Conservation (phyloP, 2,329 filamentous ascomycete genomes). For the Botrytis sinoallii region DNA sequence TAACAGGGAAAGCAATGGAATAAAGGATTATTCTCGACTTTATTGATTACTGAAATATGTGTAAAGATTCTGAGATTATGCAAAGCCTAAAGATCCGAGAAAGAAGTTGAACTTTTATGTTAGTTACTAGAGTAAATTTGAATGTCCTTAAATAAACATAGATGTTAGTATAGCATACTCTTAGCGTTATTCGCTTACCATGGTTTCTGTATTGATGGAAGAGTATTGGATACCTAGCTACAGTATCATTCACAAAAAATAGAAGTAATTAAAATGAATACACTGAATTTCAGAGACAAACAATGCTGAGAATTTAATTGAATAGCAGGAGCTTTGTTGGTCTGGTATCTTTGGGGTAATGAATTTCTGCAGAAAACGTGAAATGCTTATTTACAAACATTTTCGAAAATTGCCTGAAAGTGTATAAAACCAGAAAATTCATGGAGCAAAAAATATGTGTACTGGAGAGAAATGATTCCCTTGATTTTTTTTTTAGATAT, state of each 20-base stretch:
- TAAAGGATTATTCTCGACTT: background rate
- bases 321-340: rapidly evolving
- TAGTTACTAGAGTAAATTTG: background rate
- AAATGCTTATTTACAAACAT: background rate
- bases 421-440: background rate
- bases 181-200: background rate
- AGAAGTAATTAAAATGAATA: background rate
- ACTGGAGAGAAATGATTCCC: background rate
- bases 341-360: background rate
- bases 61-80: background rate
- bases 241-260: background rate
- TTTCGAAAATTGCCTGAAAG: background rate
- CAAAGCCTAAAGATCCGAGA: background rate
- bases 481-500: rapidly evolving
- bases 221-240: background rate
- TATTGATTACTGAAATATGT: background rate
- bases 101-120: background rate
- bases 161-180: background rate
- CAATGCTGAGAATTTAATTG: background rate
- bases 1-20: background rate
- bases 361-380: background rate
- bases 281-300: background rate
- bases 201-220: background rate
- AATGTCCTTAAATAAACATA: background rate
- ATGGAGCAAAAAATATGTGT: rapidly evolving